Evolutionary conservation across 768 basidiomycete genomes (phyloP), one percentile per base, ranked within the genome.

Genomic region (Trametes sanguinea): DNA sequence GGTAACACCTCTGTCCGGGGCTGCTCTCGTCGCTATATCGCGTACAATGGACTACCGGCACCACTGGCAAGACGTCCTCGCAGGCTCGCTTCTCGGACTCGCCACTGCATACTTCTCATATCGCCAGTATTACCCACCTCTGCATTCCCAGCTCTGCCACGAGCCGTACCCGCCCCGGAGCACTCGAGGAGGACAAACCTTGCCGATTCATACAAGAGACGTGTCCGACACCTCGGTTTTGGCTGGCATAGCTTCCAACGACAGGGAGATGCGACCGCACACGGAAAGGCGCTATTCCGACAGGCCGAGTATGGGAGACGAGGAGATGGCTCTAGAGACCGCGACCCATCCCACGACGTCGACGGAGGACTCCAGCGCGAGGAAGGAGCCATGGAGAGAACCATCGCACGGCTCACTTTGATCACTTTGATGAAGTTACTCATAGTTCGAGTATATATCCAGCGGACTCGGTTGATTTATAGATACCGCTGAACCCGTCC

Each of bases 21-120:
- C 94, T 2, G 78, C 86, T 10, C 76, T 93, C 4, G 88, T 93
- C 8, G 91, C 91, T 3, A 86, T 95, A 54, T 90, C 88, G 6
- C 85, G 95, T 17, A 95, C 92, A 2, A 95, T 95, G 90, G 95
- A 96, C 74, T 89, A 89, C 67, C 83, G 94, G 60, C 94, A 96
- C 74, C 94, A 96, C 73, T 95, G 92, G 90, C 86, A 93, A 5
- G 96, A 99, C 66, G 90, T 97, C 45, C 69, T 93, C 8, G 85
- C 90, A 2, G 95, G 95, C 5, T 82, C 87, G 2, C 55, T 88
- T 32, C 78, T 98, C 7, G 96, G 95, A 11, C 77, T 90, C 16
- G 70, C 81, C 47, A 76, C 91, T 59, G 79, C 92, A 16, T 89
- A 83, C 75, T 89, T 94, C 67, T 73, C 83, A 14, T 95, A 95